Conservation (phyloP, 495 filamentous ascomycete genomes). For the Neurospora sublineolata region DNA sequence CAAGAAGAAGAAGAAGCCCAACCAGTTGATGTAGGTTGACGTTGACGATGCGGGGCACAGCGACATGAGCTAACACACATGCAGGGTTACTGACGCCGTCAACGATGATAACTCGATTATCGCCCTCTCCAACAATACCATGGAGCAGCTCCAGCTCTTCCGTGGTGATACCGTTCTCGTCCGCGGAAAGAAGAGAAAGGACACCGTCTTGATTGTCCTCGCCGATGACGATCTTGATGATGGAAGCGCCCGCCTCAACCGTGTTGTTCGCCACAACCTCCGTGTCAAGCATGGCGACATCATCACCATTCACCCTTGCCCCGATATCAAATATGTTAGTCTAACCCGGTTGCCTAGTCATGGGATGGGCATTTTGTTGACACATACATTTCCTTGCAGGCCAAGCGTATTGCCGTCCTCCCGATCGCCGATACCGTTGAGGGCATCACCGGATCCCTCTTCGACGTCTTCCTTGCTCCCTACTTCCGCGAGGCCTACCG, state of each 20-base stretch:
- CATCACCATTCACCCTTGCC: conserved; percentile 94
- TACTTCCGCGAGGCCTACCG: conserved; percentile 99
- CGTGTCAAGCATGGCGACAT: conserved; percentile 97
- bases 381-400: conserved; percentile 37
- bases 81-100: conserved; percentile 86
- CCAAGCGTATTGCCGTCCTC: conserved; percentile 96
- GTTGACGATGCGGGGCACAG: background rate
- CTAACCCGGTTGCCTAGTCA: background rate
- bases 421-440: conserved; percentile 97
- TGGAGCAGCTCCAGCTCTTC: conserved; percentile 97
- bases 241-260: conserved; percentile 91
- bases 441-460: conserved; percentile 90
- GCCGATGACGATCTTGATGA: conserved; percentile 98
- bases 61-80: conserved; percentile 25
- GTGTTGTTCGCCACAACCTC: conserved; percentile 94
- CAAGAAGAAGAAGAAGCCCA: conserved; percentile 99
- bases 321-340: conserved; percentile 99
- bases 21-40: conserved; percentile 75
- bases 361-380: background rate
- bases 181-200: conserved; percentile 99
- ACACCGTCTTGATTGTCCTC: conserved; percentile 93
- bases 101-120: conserved; percentile 99
- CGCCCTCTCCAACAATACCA: conserved; percentile 94
- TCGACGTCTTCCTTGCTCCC: conserved; percentile 97
- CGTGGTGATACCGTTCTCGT: conserved; percentile 95